phyloP scores from a whole-genome alignment of 768 basidiomycete species.

The Serendipita indica region DNA sequence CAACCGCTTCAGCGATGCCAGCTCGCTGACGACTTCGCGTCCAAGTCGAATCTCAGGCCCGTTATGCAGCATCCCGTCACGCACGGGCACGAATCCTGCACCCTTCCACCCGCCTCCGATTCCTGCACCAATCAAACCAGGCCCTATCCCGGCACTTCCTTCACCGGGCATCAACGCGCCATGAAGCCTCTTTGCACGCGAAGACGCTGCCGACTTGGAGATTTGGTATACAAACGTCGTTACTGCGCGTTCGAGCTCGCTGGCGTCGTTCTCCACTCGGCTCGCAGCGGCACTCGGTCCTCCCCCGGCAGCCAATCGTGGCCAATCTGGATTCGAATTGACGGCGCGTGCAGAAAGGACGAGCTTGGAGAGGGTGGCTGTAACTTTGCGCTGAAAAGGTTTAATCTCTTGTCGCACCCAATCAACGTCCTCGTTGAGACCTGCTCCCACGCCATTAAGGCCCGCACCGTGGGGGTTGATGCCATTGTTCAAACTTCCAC shows the following conservation, averaged over 20 bases:
- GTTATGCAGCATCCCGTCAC: conserved; percentile 29
- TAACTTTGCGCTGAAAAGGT: conserved; percentile 70
- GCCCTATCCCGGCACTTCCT: conserved; percentile 32
- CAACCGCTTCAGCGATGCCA: conserved; percentile 18
- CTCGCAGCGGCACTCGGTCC: conserved; percentile 14
- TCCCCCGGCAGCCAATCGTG: conserved; percentile 17
- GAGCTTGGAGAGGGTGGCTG: conserved; percentile 76
- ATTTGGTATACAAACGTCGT: conserved; percentile 20
- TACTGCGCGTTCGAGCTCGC: conserved; percentile 20
- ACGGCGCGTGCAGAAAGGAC: conserved; percentile 84
- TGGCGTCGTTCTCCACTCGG: conserved; percentile 20
- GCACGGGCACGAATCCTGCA: conserved; percentile 53
- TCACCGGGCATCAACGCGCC: conserved; percentile 21
- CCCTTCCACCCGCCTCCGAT: conserved; percentile 67
- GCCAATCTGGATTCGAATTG: conserved; percentile 18
- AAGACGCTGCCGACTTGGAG: conserved; percentile 35
- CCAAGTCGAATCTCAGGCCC: conserved; percentile 33
- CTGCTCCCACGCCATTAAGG: conserved; percentile 13
- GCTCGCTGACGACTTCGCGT: conserved; percentile 38
- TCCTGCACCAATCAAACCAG: conserved; percentile 70
- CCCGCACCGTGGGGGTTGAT: conserved; percentile 5
- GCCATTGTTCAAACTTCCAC: background rate
- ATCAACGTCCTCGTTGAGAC: conserved; percentile 14
- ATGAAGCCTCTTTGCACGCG: conserved; percentile 33
- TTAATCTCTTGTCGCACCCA: conserved; percentile 32